phyloP scores from a whole-genome alignment of 2,329 filamentous ascomycete species.

The Pyricularia grisea region DNA sequence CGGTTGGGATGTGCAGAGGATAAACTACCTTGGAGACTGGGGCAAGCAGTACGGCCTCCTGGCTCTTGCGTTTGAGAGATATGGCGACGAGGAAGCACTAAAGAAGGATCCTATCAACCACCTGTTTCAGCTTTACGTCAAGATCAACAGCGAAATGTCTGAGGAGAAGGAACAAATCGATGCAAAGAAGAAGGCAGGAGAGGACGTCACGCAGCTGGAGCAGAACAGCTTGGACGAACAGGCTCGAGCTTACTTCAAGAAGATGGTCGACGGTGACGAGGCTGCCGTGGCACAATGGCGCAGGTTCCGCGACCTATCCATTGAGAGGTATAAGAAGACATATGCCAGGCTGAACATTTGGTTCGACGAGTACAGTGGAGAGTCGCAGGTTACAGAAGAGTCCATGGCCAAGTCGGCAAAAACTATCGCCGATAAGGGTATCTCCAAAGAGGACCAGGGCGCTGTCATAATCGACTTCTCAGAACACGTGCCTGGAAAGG shows the following conservation, averaged over 20 bases:
- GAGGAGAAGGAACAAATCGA: slow-evolving; percentile 60
- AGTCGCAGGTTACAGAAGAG: slow-evolving; percentile 60
- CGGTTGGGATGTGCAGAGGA: slow-evolving; percentile 63
- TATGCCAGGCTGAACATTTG: slow-evolving; percentile 62
- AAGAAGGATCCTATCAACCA: slow-evolving; percentile 70
- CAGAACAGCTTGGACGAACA: slow-evolving; percentile 60
- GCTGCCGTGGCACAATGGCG: slow-evolving; percentile 53
- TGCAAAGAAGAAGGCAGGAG: slow-evolving; percentile 41
- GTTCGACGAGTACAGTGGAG: slow-evolving; percentile 66
- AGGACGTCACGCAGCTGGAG: slow-evolving; percentile 38
- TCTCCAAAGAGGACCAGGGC: slow-evolving; percentile 62
- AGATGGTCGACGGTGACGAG: slow-evolving; percentile 59
- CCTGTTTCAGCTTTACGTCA: slow-evolving; percentile 72
- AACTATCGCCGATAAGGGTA: slow-evolving; percentile 51
- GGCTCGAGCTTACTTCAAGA: slow-evolving; percentile 63
- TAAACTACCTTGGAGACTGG: slow-evolving; percentile 78
- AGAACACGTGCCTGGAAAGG: slow-evolving; percentile 56
- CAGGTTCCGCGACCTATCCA: slow-evolving; percentile 57
- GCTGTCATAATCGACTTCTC: slow-evolving; percentile 65
- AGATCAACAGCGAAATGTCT: slow-evolving; percentile 59
- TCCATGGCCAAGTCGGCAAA: slow-evolving; percentile 56
- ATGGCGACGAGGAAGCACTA: slow-evolving; percentile 64
- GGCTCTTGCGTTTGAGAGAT: slow-evolving; percentile 66
- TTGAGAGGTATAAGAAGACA: slow-evolving; percentile 56
- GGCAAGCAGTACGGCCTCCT: slow-evolving; percentile 69